These are phyloP conservation scores for Teratosphaeria epicoccoides DNA, from an alignment of 2,329 filamentous ascomycete genomes.

Conservation along the genomic window DNA sequence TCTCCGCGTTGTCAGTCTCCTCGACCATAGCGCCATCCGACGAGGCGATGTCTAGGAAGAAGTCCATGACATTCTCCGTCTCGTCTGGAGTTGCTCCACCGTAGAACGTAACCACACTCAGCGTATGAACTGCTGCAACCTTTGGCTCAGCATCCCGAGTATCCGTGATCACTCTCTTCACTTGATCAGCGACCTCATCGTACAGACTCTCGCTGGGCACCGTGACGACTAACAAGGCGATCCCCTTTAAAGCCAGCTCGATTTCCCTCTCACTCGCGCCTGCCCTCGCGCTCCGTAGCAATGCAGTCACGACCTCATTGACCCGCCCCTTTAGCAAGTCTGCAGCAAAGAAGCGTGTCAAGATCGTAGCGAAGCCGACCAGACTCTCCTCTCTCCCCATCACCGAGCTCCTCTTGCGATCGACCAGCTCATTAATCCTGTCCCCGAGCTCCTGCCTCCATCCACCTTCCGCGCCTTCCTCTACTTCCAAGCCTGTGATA, in stretches of 20 bases:
- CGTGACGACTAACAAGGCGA: slow-evolving; percentile 60
- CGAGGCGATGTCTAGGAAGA: slow-evolving; percentile 65
- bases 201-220: slow-evolving; percentile 56
- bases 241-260: slow-evolving; percentile 58
- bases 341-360: slow-evolving; percentile 58
- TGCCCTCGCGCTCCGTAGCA: slow-evolving; percentile 60
- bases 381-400: slow-evolving; percentile 59
- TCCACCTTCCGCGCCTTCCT: slow-evolving; percentile 37
- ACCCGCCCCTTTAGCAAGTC: slow-evolving; percentile 50
- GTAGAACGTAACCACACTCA: slow-evolving; percentile 63
- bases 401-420: slow-evolving; percentile 67
- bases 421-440: slow-evolving; percentile 60
- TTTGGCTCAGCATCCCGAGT: slow-evolving; percentile 56
- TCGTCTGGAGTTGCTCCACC: slow-evolving; percentile 61
- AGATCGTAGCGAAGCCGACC: slow-evolving; percentile 49
- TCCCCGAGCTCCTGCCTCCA: slow-evolving; percentile 55
- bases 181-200: slow-evolving; percentile 45
- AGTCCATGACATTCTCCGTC: slow-evolving; percentile 60
- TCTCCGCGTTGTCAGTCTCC: slow-evolving; percentile 57
- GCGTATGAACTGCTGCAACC: slow-evolving; percentile 59
- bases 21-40: slow-evolving; percentile 65
- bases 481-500: slow-evolving; percentile 42
- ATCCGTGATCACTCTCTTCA: slow-evolving; percentile 57
- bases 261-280: slow-evolving; percentile 60
- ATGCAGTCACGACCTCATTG: slow-evolving; percentile 51